Evolutionary conservation across 2,329 filamentous ascomycete species (phyloP), one percentile per base, ranked within the genome.

Genomic region (Penicillium janthinellum): DNA sequence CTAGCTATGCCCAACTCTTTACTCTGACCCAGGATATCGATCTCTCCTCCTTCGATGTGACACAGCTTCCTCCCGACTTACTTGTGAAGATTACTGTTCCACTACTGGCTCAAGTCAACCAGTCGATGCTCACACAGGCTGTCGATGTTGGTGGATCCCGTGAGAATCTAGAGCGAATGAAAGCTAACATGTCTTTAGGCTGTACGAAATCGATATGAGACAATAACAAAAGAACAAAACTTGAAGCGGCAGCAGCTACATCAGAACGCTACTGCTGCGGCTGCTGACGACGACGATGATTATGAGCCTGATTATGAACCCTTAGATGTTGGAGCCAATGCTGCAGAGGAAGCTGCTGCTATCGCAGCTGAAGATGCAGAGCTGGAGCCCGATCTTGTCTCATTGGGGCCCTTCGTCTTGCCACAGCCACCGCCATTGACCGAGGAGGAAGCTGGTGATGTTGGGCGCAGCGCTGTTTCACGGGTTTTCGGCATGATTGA

Each of bases 251-350:
- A 64, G 65, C 74, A 65, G 67, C 72, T 63, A n/a, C 68, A 71
- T 51, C 52, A 34, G 28, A 39, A 41, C 11, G 52, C 52, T n/a
- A 57, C 65, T 20, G 58, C 62, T 12, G 59, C 65, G 3, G 70
- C 68, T 3, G 75, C 74, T 49, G 88, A 89, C 8, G 92, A 96
- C 44, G 93, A 96, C 20, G 92, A 96, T 65, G 91, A 96, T 68
- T 97, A 97, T 71, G 94, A 97, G 70, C 93, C 94, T 0, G 90
- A 96, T 70, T 92, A 92, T 67, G 87, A 89, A 60, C 84, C 89
- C 8, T 86, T 87, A 38, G 91, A 96, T 73, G 58, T 72, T 34
- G 47, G 70, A 22, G 69, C 69, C 2, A 62, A 69, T 41, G 64
- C 62, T 20, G 51, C 63, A 1, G 68, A 66, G 25, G 67, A 71